Base-by-base conservation (phyloP, 768 basidiomycete species). In the Pleurotus pulmonarius region DNA sequence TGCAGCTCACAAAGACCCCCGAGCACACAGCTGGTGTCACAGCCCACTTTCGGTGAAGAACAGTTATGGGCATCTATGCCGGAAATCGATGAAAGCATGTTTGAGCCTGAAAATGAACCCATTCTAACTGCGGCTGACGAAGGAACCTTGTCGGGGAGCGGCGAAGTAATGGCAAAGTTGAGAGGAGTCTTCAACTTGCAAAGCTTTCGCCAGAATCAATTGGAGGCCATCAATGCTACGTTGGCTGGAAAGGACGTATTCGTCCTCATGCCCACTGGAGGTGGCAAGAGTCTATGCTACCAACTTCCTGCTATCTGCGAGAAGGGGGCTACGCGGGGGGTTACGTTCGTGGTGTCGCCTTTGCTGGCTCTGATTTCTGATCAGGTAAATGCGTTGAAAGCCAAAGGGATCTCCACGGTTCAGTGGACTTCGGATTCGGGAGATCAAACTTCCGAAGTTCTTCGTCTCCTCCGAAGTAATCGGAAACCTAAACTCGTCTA, bases 261-360 rank as follows among this genome's bases (percentile, higher is more conserved):
- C 61, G 92, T 98, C 15, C 79, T 98, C 6, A 95, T 98, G 85
- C 97, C 97, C 1, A 99, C 97, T 1, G 94, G 94, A 37, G 94
- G 94, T 3, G 93, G 93, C 0, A 94, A 95, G 72, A 90, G 88
- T 63, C 74, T 94, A 39, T 93, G 89, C 62, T 94, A 87, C 69
- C 87, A 98, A 68, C 85, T 98, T 1, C 97, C 97, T 0, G 95
- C 94, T 2, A 78, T 97, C 34, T 91, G 94, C 64, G 70, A 72
- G 38, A 73, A 72, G 5, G 92, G 91, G 1, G 80, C 73, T 64
- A 92, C 90, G 0, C 75, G 73, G 53, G 94, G 95, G 34, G 83
- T 97, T 3, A 93, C 94, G 0, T 77, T 99, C 54, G 94, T 99
- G 26, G 80, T 99, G 45, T 90, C 90, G 2, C 97, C 97, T 1